Evolutionary conservation across 306 rosid species (phyloP).

Genomic region (Pyrus pyrifolia): DNA sequence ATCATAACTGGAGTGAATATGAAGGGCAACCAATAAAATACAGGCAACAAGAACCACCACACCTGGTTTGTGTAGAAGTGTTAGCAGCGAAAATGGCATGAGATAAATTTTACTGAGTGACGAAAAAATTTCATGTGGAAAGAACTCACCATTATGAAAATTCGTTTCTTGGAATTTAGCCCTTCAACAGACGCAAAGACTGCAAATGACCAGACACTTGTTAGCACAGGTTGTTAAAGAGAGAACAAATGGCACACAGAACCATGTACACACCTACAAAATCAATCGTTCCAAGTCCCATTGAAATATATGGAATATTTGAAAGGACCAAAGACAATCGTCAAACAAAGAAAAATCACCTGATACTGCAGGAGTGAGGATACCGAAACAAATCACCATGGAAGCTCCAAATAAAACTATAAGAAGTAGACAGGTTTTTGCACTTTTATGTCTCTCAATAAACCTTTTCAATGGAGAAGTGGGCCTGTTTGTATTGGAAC

Average conservation of each 20-base stretch:
- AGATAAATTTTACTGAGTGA: background rate
- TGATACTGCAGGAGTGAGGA: too few species aligned
- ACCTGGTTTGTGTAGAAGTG: slow-evolving; percentile 20
- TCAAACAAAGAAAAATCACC: slow-evolving; percentile 4
- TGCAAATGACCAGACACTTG: slow-evolving; percentile 36
- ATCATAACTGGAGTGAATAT: slow-evolving; percentile 63
- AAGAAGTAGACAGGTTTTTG: too few species aligned
- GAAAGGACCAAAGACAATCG: background rate
- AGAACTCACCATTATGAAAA: slow-evolving; percentile 42
- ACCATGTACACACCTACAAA: background rate
- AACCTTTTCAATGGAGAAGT: slow-evolving; percentile 48
- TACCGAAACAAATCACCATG: slow-evolving; percentile 50
- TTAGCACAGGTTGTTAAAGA: slow-evolving; percentile 22
- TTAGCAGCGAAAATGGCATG: slow-evolving; percentile 15
- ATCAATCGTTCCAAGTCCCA: slow-evolving; percentile 5
- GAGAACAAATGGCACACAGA: background rate
- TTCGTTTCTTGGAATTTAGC: slow-evolving; percentile 40
- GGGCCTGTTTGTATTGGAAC: slow-evolving; percentile 37
- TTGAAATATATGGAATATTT: slow-evolving; percentile 1
- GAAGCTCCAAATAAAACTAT: slow-evolving; percentile 47
- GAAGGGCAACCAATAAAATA: slow-evolving; percentile 54
- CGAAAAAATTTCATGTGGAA: background rate
- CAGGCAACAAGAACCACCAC: slow-evolving; percentile 44
- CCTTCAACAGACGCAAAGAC: slow-evolving; percentile 72
- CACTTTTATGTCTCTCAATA: slow-evolving; percentile 44